Base-by-base conservation (phyloP, 495 filamentous ascomycete species). In the Cercophora samala region DNA sequence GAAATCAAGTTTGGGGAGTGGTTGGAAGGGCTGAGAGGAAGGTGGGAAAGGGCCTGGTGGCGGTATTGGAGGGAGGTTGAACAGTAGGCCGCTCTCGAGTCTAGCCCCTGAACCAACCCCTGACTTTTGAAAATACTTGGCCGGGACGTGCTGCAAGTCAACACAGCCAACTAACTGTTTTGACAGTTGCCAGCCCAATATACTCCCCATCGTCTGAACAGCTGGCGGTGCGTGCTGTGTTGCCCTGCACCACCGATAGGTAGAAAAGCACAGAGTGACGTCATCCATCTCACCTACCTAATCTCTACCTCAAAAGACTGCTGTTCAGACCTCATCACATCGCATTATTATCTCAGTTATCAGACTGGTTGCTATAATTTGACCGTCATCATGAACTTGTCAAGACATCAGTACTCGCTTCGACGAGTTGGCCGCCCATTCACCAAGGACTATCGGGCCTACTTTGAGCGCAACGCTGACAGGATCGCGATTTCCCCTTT, bases 371-470 rank as follows among this genome's bases (percentile, higher is more conserved):
- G n/a, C n/a, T n/a, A n/a, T n/a, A n/a, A n/a, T n/a, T 46, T 46
- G 26, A 29, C 26, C 4, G 26, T 29, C 37, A 46, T 17, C 1
- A 46, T 46, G 37, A 9, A 46, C 37, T 29, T 1, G 37, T 46
- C 37, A 21, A 56, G n/a, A 56, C 8, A 5, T 4, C n/a, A 56
- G 62, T 73, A 73, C 71, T 22, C 62, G 19, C 19, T 68, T 15
- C 37, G 67, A n/a, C 60, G 56, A 29, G 37, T 25, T 37, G 67
- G 69, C 55, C 68, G 65, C 25, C 71, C 69, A 5, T 71, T 62
- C 11, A 68, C 72, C 59, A 70, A 71, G 53, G 69, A 73, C 58
- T 74, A 64, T 56, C 68, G 67, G 25, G 55, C 74, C 62, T 72
- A 68, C 62, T 71, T 75, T 25, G 71, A 74, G 42, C 71, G 64